A percentile compares a stretch with the other conserved stretches of the same genome.
These are phyloP conservation scores for Raffaelea albimanens DNA, from an alignment of 2,329 filamentous ascomycete species.

Conservation along the genomic window DNA sequence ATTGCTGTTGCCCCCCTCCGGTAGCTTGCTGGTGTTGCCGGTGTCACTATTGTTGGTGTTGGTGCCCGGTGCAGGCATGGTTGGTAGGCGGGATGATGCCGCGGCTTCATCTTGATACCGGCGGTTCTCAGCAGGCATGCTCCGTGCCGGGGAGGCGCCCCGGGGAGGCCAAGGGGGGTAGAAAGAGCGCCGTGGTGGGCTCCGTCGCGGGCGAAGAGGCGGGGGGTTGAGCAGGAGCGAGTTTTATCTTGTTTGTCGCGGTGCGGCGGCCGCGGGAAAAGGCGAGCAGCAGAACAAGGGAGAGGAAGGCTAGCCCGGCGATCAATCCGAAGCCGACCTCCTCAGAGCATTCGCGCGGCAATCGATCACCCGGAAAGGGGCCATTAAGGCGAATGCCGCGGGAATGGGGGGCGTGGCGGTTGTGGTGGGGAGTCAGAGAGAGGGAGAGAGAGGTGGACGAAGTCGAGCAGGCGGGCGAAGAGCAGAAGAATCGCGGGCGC, in stretches of 20 bases:
- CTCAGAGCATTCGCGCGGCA: background rate
- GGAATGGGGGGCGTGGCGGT: background rate
- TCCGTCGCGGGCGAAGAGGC: background rate
- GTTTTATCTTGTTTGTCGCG: no score
- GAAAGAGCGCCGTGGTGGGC: constrained; percentile 1
- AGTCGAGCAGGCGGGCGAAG: no score
- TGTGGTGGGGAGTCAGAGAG: background rate
- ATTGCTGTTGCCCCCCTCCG: constrained; percentile 3
- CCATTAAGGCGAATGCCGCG: background rate
- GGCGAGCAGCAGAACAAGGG: background rate
- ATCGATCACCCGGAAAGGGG: background rate
- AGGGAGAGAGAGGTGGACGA: background rate
- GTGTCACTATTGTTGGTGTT: constrained; percentile 10
- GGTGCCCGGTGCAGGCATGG: constrained; percentile 29
- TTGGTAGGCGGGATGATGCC: constrained; percentile 26
- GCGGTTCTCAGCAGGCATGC: constrained; percentile 28
- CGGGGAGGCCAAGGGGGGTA: background rate
- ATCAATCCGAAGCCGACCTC: background rate
- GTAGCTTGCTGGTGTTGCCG: constrained; percentile 13
- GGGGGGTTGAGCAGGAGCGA: background rate
- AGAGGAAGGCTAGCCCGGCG: background rate
- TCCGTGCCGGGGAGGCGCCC: constrained; percentile 8
- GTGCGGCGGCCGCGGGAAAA: no score
- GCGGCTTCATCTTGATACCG: constrained; percentile 32
- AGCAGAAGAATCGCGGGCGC: no score